Evolutionary conservation across 2,329 filamentous ascomycete species (phyloP), one percentile per base, ranked within the genome.

Genomic region (Beauveria pseudobassiana): DNA sequence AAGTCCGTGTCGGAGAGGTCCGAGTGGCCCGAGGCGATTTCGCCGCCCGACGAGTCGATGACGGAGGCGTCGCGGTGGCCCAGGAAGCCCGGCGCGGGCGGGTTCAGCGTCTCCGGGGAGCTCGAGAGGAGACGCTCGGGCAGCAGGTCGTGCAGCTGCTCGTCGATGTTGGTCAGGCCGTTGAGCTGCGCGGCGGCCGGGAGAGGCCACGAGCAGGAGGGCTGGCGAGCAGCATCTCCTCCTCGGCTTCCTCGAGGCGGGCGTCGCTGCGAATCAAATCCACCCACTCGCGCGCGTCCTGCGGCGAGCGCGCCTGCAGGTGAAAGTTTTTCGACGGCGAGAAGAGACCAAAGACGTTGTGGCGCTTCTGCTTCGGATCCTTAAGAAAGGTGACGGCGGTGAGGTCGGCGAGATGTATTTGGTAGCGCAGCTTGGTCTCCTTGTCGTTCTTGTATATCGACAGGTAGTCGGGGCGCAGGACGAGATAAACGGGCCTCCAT

Each of bases 361-460:
- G 84, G 63, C 90, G 88, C 72, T 90, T 93, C 64, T 92, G 87
- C 74, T 96, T 96, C 9, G 91, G 89, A 68, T 96, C 92, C 69
- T 90, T 93, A 65, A 98, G 87, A 63, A 90, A 85, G 1, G 93
- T 90, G 50, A 96, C 91, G 8, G 95, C 93, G 3, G 93, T 97
- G 63, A 98, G 84, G 64, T 99, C 95, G 49, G 90, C 89, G 45
- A 98, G 83, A 70, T 87, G 87, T 69, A 99, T 86, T 71, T 96
- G 93, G 70, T 96, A 88, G 58, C 91, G 89, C 49, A 99, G 83
- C 73, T 93, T 93, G 68, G 89, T 90, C 76, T 97, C 93, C 68
- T 93, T 90, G 68, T 90, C 86, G 71, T 93, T 89, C 75, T 93
- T 96, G 82, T 99, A 99, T 64, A 97, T 87, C 57, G 90, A 97